A percentile compares a stretch with the other conserved stretches of the same genome.
These are phyloP conservation scores for Penicillium sp. DNA, from an alignment of 2,329 filamentous ascomycete genomes.

Conservation along the genomic window DNA sequence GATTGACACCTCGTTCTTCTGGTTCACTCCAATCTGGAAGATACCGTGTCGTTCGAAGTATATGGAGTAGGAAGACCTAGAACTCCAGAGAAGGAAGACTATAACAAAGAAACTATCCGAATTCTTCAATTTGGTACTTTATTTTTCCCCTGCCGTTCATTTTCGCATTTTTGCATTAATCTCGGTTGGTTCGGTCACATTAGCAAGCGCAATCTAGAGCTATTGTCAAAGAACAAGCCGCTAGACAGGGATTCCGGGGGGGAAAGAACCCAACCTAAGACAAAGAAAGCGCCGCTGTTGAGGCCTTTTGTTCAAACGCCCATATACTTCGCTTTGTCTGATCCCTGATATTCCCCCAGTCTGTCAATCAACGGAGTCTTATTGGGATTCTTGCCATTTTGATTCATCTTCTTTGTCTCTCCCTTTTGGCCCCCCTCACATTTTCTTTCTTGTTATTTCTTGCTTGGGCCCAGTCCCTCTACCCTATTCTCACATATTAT, in stretches of 20 bases:
- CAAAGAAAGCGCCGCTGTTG: conserved; percentile 10
- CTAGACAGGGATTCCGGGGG: conserved; percentile 15
- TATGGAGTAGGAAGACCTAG: neutral
- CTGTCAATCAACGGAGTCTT: conserved; percentile 6
- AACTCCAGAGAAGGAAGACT: neutral
- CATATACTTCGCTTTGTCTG: conserved; percentile 10
- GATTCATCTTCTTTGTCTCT: conserved; percentile 12
- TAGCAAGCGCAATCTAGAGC: conserved; percentile 14
- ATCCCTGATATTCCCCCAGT: neutral
- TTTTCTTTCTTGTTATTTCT: conserved; percentile 17
- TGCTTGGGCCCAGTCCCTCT: neutral
- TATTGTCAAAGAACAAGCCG: conserved; percentile 21
- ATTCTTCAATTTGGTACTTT: neutral
- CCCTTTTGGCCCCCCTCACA: neutral
- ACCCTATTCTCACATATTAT: conserved; percentile 9
- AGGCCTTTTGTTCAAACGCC: conserved; percentile 14
- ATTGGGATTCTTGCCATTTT: conserved; percentile 4
- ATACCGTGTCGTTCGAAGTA: neutral
- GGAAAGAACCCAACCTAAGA: neutral
- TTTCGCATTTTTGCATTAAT: neutral
- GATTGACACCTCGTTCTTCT: neutral
- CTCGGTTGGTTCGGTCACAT: conserved; percentile 24
- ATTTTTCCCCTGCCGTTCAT: neutral
- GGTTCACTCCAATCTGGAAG: neutral
- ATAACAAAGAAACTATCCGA: neutral